Base-by-base conservation (phyloP, 2,329 filamentous ascomycete species). In the Thielaviopsis ethacetica region DNA sequence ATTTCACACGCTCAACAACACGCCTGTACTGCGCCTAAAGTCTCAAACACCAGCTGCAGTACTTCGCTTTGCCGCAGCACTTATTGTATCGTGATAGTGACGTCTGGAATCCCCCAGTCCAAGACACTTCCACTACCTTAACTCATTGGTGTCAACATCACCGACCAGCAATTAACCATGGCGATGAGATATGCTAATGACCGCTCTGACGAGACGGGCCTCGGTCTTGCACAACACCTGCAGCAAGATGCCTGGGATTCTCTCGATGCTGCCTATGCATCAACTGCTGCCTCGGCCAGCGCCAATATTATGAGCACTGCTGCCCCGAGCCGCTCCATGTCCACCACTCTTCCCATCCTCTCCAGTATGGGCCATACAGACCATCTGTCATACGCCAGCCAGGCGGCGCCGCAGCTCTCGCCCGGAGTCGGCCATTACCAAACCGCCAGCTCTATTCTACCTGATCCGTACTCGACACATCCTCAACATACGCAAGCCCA, bases 101-200 rank as follows among this genome's bases (percentile, higher is more conserved):
- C 13, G 38, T 24, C 57, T 22, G 56, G 53, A 17, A 56, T 58
- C 17, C 26, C 47, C 15, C 52, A 58, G 38, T 38, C 59, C n/a
- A 55, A 53, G 19, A 54, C 53, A 53, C 24, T 60, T 54, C 55
- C 59, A 17, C 26, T 60, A 24, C 59, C 52, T n/a, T 54, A 57
- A 21, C 21, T 17, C 9, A 10, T 56, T 44, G 34, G 22, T 26
- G 47, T 38, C 22, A 21, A 24, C n/a, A 49, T 38, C 38, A 47
- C 24, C 17, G 41, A 56, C 34, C 54, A 56, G 24, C 21, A 56
- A 49, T 49, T 47, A 12, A 49, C 38, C 38, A 47, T 44, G 21
- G 38, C 54, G n/a, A 53, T 58, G 56, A 49, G 56, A 49, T 58
- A 58, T 26, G 49, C 27, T 44, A 44, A 38, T 22, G 56, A 58